Percentiles rank a stretch among this genome's conserved stretches.
These are phyloP conservation scores for Vararia minispora DNA, from an alignment of 768 basidiomycete species.

Conservation along the genomic window DNA sequence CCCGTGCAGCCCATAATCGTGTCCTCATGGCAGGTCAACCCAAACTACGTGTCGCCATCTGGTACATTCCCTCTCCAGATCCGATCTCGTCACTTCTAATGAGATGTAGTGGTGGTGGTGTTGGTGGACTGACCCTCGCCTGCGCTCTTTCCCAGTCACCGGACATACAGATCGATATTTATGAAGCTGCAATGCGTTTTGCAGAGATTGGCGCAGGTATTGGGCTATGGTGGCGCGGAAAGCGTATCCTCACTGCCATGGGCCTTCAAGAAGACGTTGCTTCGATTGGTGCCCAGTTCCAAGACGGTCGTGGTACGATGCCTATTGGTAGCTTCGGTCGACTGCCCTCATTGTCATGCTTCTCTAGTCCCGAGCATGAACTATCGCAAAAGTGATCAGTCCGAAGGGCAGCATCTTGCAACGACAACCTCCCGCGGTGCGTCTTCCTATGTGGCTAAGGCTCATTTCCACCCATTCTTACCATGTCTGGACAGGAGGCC, in stretches of 20 bases:
- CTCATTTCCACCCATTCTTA: slow-evolving; percentile 1
- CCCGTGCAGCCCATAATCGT: not conserved
- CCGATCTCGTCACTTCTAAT: slow-evolving; percentile 8
- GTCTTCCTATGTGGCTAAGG: too few relatives aligned
- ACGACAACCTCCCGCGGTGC: slow-evolving; percentile 46
- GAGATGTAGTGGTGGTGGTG: slow-evolving; percentile 18
- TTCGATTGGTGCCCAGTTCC: slow-evolving; percentile 16
- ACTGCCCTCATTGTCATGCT: not conserved
- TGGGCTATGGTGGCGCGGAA: slow-evolving; percentile 26
- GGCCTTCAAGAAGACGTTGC: slow-evolving; percentile 19
- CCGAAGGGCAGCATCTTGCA: slow-evolving; percentile 41
- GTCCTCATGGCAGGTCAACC: not conserved
- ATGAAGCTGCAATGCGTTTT: slow-evolving; percentile 21
- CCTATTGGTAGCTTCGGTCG: not conserved
- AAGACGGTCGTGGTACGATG: slow-evolving; percentile 8
- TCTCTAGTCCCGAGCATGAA: slow-evolving; percentile 37
- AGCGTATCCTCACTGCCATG: slow-evolving; percentile 17
- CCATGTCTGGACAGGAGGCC: slow-evolving; percentile 15
- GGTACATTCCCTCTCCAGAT: slow-evolving; percentile 25
- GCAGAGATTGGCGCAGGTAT: slow-evolving; percentile 23
- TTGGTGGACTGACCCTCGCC: slow-evolving; percentile 21
- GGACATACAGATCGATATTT: slow-evolving; percentile 22
- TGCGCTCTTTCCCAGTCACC: slow-evolving; percentile 17
- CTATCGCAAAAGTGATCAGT: slow-evolving; percentile 53
- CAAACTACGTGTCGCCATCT: slow-evolving; percentile 42